Evolutionary conservation across 2,329 filamentous ascomycete species (phyloP), one percentile per base, ranked within the genome.

Genomic region (Chaetomiaceae sp.): DNA sequence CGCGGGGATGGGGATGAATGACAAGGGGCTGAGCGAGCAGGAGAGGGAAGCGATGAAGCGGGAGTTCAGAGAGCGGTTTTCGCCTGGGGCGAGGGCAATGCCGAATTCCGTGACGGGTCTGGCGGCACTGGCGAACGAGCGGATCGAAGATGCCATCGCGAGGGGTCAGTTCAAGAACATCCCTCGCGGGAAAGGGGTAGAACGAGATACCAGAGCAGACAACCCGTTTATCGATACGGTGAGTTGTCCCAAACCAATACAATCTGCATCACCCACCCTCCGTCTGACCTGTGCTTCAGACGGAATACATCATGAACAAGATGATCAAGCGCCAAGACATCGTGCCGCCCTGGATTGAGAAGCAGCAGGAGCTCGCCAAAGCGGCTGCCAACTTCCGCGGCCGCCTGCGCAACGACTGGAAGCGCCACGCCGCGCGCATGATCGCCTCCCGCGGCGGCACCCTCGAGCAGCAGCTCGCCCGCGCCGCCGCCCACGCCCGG

Each of bases 221-320:
- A 94, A 85, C 56, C 89, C 93, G 0, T 97, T 95, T 60, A 80
- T 97, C 47, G 88, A 97, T 61, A 97, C 91, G 0, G 53, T 60
- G 34, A 42, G 56, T 42, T 41, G 10, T 19, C 19, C 26, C 6
- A 11, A 7, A 15, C 15, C 10, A 10, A 10, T 5, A 14, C 11
- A 15, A 22, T 8, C 18, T 12, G n/a, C 17, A 27, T 3, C 5
- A n/a, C 3, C 29, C 7, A n/a, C 29, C 29, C 10, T n/a, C 26
- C 15, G 10, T 33, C 48, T 46, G 20, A 52, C 43, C 22, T 9
- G 3, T 12, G 6, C 26, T 15, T 14, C 18, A 57, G 47, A 97
- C 93, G 0, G 91, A 97, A 66, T 96, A 96, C 63, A 87, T 97
- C 58, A 85, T 97, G 84, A 97, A 98, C 68, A 93, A 94, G 68